phyloP scores from a whole-genome alignment of 202 grass and related monocot species.

The Schoenoplectus triqueter region DNA sequence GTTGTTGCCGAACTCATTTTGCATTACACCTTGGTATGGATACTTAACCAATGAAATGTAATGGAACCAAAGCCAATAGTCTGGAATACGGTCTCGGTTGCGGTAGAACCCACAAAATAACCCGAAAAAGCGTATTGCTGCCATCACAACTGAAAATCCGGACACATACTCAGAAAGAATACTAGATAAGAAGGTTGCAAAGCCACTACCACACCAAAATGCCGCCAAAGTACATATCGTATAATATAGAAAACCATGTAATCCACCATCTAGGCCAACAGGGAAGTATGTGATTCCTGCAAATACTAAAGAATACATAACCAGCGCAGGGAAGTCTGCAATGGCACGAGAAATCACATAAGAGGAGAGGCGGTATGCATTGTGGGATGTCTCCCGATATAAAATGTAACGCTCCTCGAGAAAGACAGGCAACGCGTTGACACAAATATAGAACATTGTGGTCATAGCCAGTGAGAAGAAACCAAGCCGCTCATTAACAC shows the following conservation, averaged over 20 bases:
- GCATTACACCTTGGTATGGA: slow-evolving; percentile 72
- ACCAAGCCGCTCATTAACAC: slow-evolving; percentile 61
- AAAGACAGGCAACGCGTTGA: slow-evolving; percentile 72
- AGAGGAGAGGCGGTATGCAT: slow-evolving; percentile 70
- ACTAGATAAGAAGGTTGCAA: slow-evolving; percentile 70
- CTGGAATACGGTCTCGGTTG: slow-evolving; percentile 52
- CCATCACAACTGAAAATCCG: slow-evolving; percentile 53
- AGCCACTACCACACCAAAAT: slow-evolving; percentile 68
- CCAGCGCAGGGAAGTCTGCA: slow-evolving; percentile 51
- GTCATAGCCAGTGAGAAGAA: slow-evolving; percentile 79
- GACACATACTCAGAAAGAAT: slow-evolving; percentile 56
- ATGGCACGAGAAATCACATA: slow-evolving; percentile 65
- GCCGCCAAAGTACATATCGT: slow-evolving; percentile 48
- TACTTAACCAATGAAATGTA: slow-evolving; percentile 73
- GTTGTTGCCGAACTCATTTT: slow-evolving; percentile 62
- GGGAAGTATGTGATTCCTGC: slow-evolving; percentile 57
- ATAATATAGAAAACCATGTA: slow-evolving; percentile 54
- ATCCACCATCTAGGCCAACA: slow-evolving; percentile 58
- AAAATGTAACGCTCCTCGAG: slow-evolving; percentile 69
- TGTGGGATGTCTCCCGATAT: slow-evolving; percentile 67
- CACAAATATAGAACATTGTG: slow-evolving; percentile 72
- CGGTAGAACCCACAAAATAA: slow-evolving; percentile 73
- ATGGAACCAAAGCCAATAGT: slow-evolving; percentile 79
- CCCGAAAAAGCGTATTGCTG: slow-evolving; percentile 55
- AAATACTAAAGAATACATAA: slow-evolving; percentile 61